These are phyloP conservation scores for Leccinum ochraceum DNA, from an alignment of 768 basidiomycete genomes.

Conservation along the genomic window DNA sequence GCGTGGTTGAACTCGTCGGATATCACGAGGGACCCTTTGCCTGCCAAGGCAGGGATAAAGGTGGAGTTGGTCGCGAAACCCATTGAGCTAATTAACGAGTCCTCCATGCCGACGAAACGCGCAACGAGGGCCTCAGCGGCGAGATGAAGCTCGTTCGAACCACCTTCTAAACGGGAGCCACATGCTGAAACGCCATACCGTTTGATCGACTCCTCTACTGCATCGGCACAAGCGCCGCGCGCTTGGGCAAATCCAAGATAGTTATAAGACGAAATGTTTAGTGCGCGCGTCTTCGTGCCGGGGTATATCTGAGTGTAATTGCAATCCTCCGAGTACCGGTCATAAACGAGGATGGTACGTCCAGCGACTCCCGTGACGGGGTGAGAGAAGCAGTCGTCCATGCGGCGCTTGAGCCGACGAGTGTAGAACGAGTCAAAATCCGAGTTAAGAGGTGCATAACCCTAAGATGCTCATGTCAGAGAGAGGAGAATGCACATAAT, in stretches of 20 bases:
- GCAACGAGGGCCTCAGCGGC: slow-evolving; percentile 86
- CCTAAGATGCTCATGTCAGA: slow-evolving; percentile 48
- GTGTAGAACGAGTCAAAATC: slow-evolving; percentile 99
- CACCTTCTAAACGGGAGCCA: slow-evolving; percentile 81
- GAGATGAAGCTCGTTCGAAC: slow-evolving; percentile 82
- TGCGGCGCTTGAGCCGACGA: slow-evolving; percentile 88
- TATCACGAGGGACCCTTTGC: slow-evolving; percentile 91
- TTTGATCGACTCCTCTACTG: slow-evolving; percentile 80
- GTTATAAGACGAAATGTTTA: slow-evolving; percentile 98
- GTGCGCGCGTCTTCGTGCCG: slow-evolving; percentile 79
- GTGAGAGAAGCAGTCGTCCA: slow-evolving; percentile 94
- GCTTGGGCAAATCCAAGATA: slow-evolving; percentile 98
- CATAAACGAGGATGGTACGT: slow-evolving; percentile 83
- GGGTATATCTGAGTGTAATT: slow-evolving; percentile 77
- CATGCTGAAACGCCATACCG: slow-evolving; percentile 80
- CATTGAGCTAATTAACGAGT: slow-evolving; percentile 90
- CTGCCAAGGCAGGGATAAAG: slow-evolving; percentile 86
- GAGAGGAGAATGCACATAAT: slow-evolving; percentile 6
- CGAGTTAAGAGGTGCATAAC: slow-evolving; percentile 94
- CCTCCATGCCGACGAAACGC: slow-evolving; percentile 87
- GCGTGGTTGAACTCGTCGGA: slow-evolving; percentile 98
- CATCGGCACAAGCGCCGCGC: slow-evolving; percentile 91
- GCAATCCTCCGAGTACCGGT: slow-evolving; percentile 82
- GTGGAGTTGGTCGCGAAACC: slow-evolving; percentile 97
- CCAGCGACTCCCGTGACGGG: slow-evolving; percentile 92